A percentile compares a stretch with the other conserved stretches of the same genome.
Evolutionary conservation across 192 early-diverging fungal species (phyloP).

Genomic region (Backusella westeae): DNA sequence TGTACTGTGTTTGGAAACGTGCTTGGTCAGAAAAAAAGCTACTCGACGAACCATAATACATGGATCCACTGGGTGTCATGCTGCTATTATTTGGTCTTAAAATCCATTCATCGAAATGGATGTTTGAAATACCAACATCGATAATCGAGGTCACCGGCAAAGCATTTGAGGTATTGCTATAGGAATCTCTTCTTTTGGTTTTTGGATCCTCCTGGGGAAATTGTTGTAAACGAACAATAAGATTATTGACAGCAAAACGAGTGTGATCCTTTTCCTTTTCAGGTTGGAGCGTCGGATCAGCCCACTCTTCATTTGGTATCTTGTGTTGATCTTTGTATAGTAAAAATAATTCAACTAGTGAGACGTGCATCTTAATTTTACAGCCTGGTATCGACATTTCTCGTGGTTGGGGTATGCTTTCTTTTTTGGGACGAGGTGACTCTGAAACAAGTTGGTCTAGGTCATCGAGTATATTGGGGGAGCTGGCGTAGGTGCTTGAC

Average conservation of each 20-base stretch:
- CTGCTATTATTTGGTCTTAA: not conserved
- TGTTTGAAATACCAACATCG: not conserved
- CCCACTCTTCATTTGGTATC: not conserved
- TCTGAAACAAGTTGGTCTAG: not conserved
- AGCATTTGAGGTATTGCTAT: not conserved
- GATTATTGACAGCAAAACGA: slow-evolving; percentile 36
- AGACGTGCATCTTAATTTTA: slow-evolving; percentile 39
- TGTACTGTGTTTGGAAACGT: not conserved
- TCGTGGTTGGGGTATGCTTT: not conserved
- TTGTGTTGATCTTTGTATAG: slow-evolving; percentile 34
- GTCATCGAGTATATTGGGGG: not conserved
- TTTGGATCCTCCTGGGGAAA: not conserved
- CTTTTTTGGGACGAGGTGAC: slow-evolving; percentile 2
- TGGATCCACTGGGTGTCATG: not conserved
- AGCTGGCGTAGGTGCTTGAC: not conserved
- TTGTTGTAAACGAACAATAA: slow-evolving; percentile 28
- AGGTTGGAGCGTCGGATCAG: not conserved
- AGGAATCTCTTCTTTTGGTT: not conserved
- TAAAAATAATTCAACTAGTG: slow-evolving; percentile 39
- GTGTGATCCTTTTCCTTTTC: slow-evolving; percentile 31
- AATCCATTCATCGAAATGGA: slow-evolving; percentile 14
- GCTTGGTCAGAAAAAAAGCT: not conserved
- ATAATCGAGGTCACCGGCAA: not conserved
- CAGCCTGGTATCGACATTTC: slow-evolving; percentile 15
- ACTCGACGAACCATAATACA: not conserved